These are phyloP conservation scores for Plasmodium chabaudi DNA, from an alignment of 169 alveolate genomes.

Conservation along the genomic window DNA sequence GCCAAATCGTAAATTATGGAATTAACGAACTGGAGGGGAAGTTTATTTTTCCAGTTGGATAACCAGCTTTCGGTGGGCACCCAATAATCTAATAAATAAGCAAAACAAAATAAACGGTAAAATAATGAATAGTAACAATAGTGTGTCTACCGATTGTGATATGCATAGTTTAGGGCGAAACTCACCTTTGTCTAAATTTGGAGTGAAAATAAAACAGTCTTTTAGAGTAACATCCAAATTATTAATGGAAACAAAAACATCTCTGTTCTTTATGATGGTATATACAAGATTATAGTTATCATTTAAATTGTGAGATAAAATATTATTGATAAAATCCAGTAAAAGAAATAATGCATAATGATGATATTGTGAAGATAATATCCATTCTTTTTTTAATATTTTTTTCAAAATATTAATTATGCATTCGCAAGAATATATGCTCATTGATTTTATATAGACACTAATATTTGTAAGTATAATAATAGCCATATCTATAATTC, in stretches of 20 bases:
- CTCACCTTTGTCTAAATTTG: not conserved
- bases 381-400: constrained; percentile 75
- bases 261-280: constrained; percentile 59
- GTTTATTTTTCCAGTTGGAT: constrained; percentile 56
- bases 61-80: constrained; percentile 73
- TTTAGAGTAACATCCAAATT: constrained; percentile 42
- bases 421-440: constrained; percentile 57
- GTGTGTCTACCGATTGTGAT: not conserved
- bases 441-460: constrained; percentile 72
- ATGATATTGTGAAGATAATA: constrained; percentile 64
- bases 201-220: constrained; percentile 12
- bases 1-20: constrained; percentile 70
- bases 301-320: constrained; percentile 52
- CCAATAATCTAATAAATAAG: constrained; percentile 54
- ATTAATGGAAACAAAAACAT: constrained; percentile 62
- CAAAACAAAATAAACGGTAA: constrained; percentile 6
- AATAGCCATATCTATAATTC: constrained; percentile 70
- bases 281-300: constrained; percentile 71
- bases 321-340: constrained; percentile 72
- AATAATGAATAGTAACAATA: constrained; percentile 1
- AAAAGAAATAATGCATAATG: constrained; percentile 56
- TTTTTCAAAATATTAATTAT: constrained; percentile 63
- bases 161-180: too few species aligned
- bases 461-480: constrained; percentile 70
- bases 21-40: constrained; percentile 61